Percentiles rank a stretch among this genome's conserved stretches.
phyloP scores from a whole-genome alignment of 2,329 filamentous ascomycete species.

The Aspergillus hiratsukae region DNA sequence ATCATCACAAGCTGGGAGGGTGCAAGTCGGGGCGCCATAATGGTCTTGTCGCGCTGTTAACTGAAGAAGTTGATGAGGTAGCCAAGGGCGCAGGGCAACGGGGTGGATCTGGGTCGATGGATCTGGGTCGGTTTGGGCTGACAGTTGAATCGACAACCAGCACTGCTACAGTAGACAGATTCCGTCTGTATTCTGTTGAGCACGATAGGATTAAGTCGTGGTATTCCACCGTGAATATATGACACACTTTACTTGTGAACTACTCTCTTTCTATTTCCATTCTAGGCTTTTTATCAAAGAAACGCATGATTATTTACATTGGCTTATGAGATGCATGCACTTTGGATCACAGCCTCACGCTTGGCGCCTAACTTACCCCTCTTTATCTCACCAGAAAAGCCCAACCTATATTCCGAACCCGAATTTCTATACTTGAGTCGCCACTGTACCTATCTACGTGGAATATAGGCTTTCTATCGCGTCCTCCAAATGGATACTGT shows the following conservation, averaged over 20 bases:
- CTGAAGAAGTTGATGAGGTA: conserved; percentile 9
- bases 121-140: conserved; percentile 12
- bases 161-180: neutral
- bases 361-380: conserved; percentile 4
- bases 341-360: neutral
- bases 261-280: too few relatives aligned
- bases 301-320: conserved; percentile 5
- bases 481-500: conserved; percentile 4
- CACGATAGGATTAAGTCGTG: too few relatives aligned
- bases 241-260: too few relatives aligned
- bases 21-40: conserved; percentile 1
- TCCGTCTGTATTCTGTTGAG: too few relatives aligned
- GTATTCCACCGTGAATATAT: too few relatives aligned
- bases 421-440: conserved; percentile 2
- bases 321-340: neutral
- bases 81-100: conserved; percentile 1
- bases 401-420: conserved; percentile 4
- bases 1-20: too few relatives aligned
- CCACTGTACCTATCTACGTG: conserved; percentile 4
- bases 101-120: too few relatives aligned
- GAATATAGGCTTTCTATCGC: conserved; percentile 4
- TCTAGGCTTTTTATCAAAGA: conserved; percentile 1
- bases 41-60: conserved; percentile 25
- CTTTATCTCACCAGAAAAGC: conserved; percentile 9
- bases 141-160: conserved; percentile 6